Evolutionary conservation across 495 filamentous ascomycete genomes (phyloP).

Genomic region (Penicillium silybi): DNA sequence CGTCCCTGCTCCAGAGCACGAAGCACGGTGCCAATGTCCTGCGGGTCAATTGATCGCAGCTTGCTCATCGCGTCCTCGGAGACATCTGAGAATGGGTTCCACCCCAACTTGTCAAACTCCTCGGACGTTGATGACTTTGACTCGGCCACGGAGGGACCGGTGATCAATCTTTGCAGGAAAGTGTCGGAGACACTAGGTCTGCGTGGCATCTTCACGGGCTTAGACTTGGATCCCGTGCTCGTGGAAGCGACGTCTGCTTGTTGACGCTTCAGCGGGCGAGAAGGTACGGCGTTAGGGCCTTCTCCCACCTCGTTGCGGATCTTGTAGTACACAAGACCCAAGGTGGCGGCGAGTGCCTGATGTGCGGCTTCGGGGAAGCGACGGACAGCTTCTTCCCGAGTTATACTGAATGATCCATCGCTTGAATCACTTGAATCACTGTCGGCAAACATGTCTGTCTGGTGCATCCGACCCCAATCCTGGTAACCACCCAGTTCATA

Average conservation of each 20-base stretch:
- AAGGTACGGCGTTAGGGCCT: conserved; percentile 21
- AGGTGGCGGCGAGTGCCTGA: conserved; percentile 38
- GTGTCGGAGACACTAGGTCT: conserved; percentile 33
- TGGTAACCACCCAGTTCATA: conserved; percentile 40
- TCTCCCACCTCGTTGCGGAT: conserved; percentile 43
- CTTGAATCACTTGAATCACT: conserved; percentile 40
- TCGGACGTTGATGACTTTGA: conserved; percentile 35
- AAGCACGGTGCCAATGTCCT: conserved; percentile 34
- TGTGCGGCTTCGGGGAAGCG: conserved; percentile 38
- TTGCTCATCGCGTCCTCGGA: conserved; percentile 40
- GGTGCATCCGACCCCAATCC: conserved; percentile 36
- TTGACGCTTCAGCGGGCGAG: conserved; percentile 34
- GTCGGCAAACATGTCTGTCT: conserved; percentile 27
- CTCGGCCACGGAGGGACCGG: conserved; percentile 28
- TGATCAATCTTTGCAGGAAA: conserved; percentile 29
- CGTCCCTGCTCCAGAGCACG: conserved; percentile 38
- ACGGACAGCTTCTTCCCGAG: conserved; percentile 33
- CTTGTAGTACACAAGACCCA: conserved; percentile 41
- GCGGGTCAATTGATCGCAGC: conserved; percentile 35
- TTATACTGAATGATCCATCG: conserved; percentile 28
- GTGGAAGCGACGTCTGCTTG: conserved; percentile 34
- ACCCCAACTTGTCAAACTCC: conserved; percentile 36
- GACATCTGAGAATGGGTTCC: conserved; percentile 37
- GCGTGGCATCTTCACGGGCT: conserved; percentile 37
- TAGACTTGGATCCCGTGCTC: conserved; percentile 29